phyloP scores from a whole-genome alignment of 805 yeast genomes.

The Saturnispora sanitii region DNA sequence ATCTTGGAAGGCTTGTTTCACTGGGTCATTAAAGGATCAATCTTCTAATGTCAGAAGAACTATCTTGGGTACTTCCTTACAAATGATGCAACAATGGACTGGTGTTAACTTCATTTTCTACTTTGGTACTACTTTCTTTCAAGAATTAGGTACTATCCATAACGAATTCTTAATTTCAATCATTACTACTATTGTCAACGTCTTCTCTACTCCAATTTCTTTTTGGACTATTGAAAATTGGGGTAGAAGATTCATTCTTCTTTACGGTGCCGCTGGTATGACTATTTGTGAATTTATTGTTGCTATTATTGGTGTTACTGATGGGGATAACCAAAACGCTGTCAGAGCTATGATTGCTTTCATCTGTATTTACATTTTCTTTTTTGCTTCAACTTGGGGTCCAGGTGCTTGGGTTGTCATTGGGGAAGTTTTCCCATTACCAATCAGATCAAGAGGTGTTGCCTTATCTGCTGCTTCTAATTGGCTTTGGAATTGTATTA shows the following conservation, averaged over 20 bases:
- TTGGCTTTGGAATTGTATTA: constrained; percentile 70
- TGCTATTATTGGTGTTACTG: constrained; percentile 32
- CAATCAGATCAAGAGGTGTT: constrained; percentile 65
- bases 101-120: constrained; percentile 72
- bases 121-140: constrained; percentile 62
- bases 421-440: constrained; percentile 59
- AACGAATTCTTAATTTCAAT: constrained; percentile 45
- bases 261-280: constrained; percentile 44
- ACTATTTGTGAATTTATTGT: constrained; percentile 47
- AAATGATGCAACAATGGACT: constrained; percentile 61
- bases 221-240: constrained; percentile 43
- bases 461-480: constrained; percentile 66
- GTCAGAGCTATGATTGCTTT: constrained; percentile 31
- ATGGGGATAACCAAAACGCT: constrained; percentile 21
- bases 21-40: constrained; percentile 29
- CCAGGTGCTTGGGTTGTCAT: constrained; percentile 64
- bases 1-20: constrained; percentile 37
- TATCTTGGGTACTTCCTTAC: constrained; percentile 34
- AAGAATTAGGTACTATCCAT: constrained; percentile 35
- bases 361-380: constrained; percentile 54
- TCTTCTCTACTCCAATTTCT: constrained; percentile 44
- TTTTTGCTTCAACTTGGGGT: constrained; percentile 81
- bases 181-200: constrained; percentile 45
- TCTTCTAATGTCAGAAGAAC: constrained; percentile 35
- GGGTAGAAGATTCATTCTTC: constrained; percentile 46